Evolutionary conservation across 441 rosid species (phyloP), one percentile per base, ranked within the genome.

Genomic region (Erysimum pusillum): DNA sequence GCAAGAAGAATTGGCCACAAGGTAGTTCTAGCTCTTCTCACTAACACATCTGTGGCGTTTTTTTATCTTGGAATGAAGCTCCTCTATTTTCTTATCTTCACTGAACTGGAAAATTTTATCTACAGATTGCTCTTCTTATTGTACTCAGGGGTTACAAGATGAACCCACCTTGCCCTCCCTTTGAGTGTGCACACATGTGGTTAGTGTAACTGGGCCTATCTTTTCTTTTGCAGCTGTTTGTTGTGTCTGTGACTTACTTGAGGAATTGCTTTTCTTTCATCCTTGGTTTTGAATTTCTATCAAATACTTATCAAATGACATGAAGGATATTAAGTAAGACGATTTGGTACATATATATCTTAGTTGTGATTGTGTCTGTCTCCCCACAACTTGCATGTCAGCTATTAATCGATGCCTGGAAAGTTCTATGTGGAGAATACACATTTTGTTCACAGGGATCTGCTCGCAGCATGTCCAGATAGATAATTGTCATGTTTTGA

Each of bases 151-250:
- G 99, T 68, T 96, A 96, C 87, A 88, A 79, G 86, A 96, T 96
- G 98, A 90, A 89, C 83, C 99, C 98, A 34, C 97, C 98, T 38
- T 91, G 91, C 78, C 98, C 99, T 52, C 96, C 98, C 70, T 94
- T 87, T 91, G 99, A 96, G 73, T 96, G 99, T 84, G 90, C 91
- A 64, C 99, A 94, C 79, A 96, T 92, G 95, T 96, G 99, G 98
- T 96, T 84, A 73, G 96, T 77, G 60, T 56, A 65, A 44, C 69
- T 64, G 48, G 65, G 41, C 69, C 64, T 71, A 65, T 65, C 57
- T 35, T 70, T 54, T 35, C 75, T 49, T 75, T 64, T 79, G 51
- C 64, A 69, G 59, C 63, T 75, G 18, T 70, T 63, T 65, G 39
- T 51, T 64, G 54, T 62, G 12, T 51, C 59, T 34, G 34, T 61